Evolutionary conservation across 208 protist genomes (phyloP), one percentile per base, ranked within the genome.

Genomic region (Acanthamoeba healyi): DNA sequence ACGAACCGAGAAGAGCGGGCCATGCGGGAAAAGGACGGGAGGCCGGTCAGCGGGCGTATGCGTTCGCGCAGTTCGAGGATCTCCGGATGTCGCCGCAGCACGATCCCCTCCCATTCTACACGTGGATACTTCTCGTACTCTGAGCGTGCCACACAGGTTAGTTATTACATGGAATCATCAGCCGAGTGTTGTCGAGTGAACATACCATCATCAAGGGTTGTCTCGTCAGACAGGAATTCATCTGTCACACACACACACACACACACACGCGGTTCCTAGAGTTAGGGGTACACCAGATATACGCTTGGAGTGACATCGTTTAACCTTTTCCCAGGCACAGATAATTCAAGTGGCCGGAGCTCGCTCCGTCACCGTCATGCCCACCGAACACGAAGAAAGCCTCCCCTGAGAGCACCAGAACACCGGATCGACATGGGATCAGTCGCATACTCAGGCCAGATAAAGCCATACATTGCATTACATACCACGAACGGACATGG

Each of bases 41-140:
- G 26, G 38, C 84, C 84, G n/a, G 46, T 89, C 1, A 96, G 58
- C 70, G 95, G 95, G 49, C 95, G 87, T 0, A 95, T 54, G 40
- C 95, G 36, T 65, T 96, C 95, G 40, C 94, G 79, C 26, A 96
- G 49, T 34, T 96, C 95, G 34, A 96, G 94, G 32, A 96, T 92
- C 92, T 96, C 93, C 42, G 95, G 89, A 81, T 96, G 95, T 19
- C 93, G 61, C 29, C 94, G 46, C 93, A 96, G 89, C 12, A 81
- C 72, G 32, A 87, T 61, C 15, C 79, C 49, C n/a, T 87, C 79
- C 79, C 79, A 87, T 58, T 87, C 79, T 10, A 26, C 46, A 2
- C 49, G 79, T 24, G 79, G 79, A 38, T 63, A 63, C 42, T 61
- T 87, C 29, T 34, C 10, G 14, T 63, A 40, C 49, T 61, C 44